Conservation (phyloP, 2,329 filamentous ascomycete species). For the Fusarium stilboides region DNA sequence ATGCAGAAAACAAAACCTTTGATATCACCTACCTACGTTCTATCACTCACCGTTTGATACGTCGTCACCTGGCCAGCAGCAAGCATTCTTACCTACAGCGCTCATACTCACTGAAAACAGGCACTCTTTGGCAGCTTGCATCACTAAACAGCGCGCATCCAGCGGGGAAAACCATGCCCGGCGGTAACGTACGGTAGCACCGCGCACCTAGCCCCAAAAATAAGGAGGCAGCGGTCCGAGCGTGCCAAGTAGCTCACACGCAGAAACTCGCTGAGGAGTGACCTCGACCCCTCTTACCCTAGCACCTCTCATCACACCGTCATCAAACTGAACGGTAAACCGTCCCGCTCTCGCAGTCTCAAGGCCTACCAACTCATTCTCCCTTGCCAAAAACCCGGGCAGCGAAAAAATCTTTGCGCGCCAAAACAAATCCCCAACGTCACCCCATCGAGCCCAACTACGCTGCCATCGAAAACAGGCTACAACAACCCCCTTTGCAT, state of each 20-base stretch:
- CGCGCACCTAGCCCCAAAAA: slow-evolving; percentile 28
- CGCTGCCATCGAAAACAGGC: slow-evolving; percentile 69
- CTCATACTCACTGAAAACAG: slow-evolving; percentile 9
- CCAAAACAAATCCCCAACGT: slow-evolving; percentile 69
- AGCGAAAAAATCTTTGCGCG: slow-evolving; percentile 70
- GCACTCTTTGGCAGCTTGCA: neutral
- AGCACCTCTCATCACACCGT: slow-evolving; percentile 41
- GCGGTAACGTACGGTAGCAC: slow-evolving; percentile 20
- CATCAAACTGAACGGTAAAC: slow-evolving; percentile 39
- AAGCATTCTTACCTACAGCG: slow-evolving; percentile 8
- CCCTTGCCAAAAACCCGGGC: slow-evolving; percentile 53
- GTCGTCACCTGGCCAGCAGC: slow-evolving; percentile 26
- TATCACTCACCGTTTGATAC: slow-evolving; percentile 21
- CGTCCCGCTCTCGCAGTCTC: slow-evolving; percentile 28
- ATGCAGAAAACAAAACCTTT: neutral
- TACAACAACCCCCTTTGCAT: slow-evolving; percentile 68
- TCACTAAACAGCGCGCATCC: slow-evolving; percentile 7
- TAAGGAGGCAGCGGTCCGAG: slow-evolving; percentile 54
- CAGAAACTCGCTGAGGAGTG: slow-evolving; percentile 43
- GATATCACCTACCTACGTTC: neutral
- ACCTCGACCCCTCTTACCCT: slow-evolving; percentile 41
- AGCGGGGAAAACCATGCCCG: neutral
- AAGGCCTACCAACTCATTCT: slow-evolving; percentile 30
- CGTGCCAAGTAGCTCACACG: slow-evolving; percentile 50
- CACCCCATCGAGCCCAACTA: slow-evolving; percentile 66